These are phyloP conservation scores for Cymbopogon flexuosus DNA, from an alignment of 202 grass and related monocot genomes.

Conservation along the genomic window DNA sequence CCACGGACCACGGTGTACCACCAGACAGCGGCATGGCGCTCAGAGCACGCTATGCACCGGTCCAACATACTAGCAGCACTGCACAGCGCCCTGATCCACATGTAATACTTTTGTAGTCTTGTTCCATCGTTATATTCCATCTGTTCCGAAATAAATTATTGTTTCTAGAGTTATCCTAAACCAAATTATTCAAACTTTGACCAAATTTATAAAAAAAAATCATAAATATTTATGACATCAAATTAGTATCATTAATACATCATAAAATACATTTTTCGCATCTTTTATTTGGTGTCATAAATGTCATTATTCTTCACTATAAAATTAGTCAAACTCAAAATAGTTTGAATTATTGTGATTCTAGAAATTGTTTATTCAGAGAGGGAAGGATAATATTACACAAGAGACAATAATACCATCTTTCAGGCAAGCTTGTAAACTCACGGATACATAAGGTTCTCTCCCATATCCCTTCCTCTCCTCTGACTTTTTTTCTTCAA, in stretches of 20 bases:
- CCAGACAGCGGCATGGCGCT: not conserved
- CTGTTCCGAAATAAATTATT: not conserved
- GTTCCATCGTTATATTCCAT: not conserved
- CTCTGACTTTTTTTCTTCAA: not conserved
- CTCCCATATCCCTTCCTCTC: conserved; percentile 21
- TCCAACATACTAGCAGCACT: not conserved
- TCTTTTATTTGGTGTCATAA: not conserved
- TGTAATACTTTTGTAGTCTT: not conserved
- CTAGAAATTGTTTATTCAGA: not conserved
- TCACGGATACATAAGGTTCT: not conserved
- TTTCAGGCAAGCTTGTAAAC: conserved; percentile 4
- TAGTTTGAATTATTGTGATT: not conserved
- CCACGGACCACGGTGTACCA: not conserved
- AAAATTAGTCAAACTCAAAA: not conserved
- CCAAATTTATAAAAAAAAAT: not conserved
- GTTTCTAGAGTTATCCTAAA: not conserved
- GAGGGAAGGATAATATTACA: not conserved
- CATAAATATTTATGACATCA: not conserved
- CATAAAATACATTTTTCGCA: not conserved
- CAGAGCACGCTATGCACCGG: not conserved
- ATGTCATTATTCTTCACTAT: not conserved
- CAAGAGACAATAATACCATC: conserved; percentile 4
- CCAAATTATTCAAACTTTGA: not conserved
- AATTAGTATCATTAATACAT: not conserved
- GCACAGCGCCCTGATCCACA: not conserved